A percentile compares a stretch with the other conserved stretches of the same genome.
Evolutionary conservation across 1,139 yeast species (phyloP).

Genomic region (Debaryomyces sp.): DNA sequence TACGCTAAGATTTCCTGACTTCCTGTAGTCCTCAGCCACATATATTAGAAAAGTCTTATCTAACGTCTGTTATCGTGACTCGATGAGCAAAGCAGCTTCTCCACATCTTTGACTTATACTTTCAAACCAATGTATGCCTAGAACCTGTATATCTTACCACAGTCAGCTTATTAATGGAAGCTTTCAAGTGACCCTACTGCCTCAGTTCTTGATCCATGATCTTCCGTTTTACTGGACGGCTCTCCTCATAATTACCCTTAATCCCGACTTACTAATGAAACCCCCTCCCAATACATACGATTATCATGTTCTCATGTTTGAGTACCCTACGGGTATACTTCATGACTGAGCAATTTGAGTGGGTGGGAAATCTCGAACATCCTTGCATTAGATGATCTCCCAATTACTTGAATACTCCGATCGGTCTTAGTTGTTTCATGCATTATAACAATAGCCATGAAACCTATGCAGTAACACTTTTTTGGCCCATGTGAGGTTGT

Average conservation of each 20-base stretch:
- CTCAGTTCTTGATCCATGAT: not conserved
- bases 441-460: not conserved
- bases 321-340: not conserved
- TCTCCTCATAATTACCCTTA: not conserved
- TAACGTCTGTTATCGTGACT: not conserved
- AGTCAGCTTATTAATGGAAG: not conserved
- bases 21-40: not conserved
- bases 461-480: not conserved
- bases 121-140: not conserved
- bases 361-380: not conserved
- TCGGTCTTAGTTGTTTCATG: not conserved
- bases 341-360: not conserved
- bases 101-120: not conserved
- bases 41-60: not conserved
- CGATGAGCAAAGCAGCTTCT: not conserved
- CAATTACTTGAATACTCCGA: not conserved
- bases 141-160: not conserved
- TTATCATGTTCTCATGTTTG: too few species aligned
- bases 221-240: not conserved
- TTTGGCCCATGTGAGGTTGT: not conserved
- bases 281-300: not conserved
- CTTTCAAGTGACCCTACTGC: too few species aligned
- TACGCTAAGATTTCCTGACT: not conserved
- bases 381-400: not conserved
- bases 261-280: not conserved